phyloP scores from a whole-genome alignment of 148 eudicot genomes.

The Vaccinium corymbosum region DNA sequence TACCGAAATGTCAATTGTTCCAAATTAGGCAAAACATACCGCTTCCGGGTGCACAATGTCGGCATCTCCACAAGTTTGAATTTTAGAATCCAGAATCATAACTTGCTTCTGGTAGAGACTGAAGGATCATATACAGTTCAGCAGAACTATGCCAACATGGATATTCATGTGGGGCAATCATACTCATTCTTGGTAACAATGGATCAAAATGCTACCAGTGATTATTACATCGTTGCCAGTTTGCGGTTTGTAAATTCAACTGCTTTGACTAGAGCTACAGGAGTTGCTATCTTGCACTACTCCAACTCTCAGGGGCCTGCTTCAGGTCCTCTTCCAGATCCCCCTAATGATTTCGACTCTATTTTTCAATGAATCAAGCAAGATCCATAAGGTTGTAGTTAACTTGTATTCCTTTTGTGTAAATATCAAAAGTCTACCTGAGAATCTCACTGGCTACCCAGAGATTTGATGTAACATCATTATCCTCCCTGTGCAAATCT shows the following conservation, averaged over 20 bases:
- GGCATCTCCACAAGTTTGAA: conserved; percentile 93
- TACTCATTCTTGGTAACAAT: conserved; percentile 92
- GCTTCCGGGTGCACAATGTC: conserved; percentile 83
- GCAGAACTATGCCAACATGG: conserved; percentile 91
- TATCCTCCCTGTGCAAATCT: neutral
- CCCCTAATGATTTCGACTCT: conserved; percentile 72
- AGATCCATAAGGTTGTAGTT: conserved; percentile 87
- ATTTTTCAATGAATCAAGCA: conserved; percentile 96
- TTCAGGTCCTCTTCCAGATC: conserved; percentile 98
- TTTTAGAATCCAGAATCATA: conserved; percentile 94
- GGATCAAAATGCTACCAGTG: conserved; percentile 88
- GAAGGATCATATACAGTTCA: conserved; percentile 96
- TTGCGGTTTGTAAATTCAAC: conserved; percentile 77
- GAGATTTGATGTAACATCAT: conserved; percentile 13
- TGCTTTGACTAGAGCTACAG: conserved; percentile 46
- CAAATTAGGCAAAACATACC: conserved; percentile 86
- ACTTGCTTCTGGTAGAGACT: conserved; percentile 87
- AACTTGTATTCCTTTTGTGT: conserved; percentile 19
- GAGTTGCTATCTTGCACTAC: conserved; percentile 90
- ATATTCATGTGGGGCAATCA: conserved; percentile 97
- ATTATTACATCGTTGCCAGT: conserved; percentile 96
- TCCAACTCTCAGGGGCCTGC: conserved; percentile 85
- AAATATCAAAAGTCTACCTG: conserved; percentile 18
- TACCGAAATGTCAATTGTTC: neutral
- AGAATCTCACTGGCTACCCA: neutral